Conservation (phyloP, 1,284 basidiomycete species). For the Porogramme epimiltina region DNA sequence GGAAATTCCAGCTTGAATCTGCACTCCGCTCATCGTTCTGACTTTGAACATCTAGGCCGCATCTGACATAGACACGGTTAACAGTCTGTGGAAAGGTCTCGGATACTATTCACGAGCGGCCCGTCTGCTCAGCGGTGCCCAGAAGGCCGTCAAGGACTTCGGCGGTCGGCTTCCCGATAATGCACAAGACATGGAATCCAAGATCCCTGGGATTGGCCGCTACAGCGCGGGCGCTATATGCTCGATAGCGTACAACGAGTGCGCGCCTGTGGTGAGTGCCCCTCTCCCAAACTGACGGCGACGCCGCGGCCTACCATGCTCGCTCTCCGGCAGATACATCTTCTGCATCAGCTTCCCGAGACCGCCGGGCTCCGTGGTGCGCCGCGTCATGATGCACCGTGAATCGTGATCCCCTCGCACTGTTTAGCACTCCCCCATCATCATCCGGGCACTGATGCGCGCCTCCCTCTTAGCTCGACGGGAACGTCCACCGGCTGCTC, state of each 20-base stretch:
- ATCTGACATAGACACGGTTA: slow-evolving; percentile 83
- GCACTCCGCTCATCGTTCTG: slow-evolving; percentile 1
- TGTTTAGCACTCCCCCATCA: too few species aligned
- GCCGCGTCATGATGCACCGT: background rate
- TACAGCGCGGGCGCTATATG: slow-evolving; percentile 92
- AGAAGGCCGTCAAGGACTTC: slow-evolving; percentile 72
- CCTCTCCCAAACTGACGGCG: background rate
- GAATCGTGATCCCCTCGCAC: too few species aligned
- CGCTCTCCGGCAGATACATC: background rate
- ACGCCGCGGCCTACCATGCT: background rate
- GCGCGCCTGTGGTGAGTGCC: slow-evolving; percentile 75
- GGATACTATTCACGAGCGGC: slow-evolving; percentile 92
- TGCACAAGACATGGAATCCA: slow-evolving; percentile 79
- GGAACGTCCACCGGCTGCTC: slow-evolving; percentile 86
- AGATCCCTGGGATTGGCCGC: slow-evolving; percentile 88
- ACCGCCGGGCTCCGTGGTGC: background rate
- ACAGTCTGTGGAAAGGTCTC: slow-evolving; percentile 86
- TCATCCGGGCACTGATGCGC: too few species aligned
- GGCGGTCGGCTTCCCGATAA: slow-evolving; percentile 78
- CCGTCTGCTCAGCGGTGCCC: slow-evolving; percentile 76
- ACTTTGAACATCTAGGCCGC: slow-evolving; percentile 45
- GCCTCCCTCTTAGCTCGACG: slow-evolving; percentile 68
- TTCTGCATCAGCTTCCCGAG: slow-evolving; percentile 12
- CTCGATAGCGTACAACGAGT: slow-evolving; percentile 87
- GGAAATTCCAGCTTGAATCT: slow-evolving; percentile 23